Base-by-base conservation (phyloP, 345 rosid genomes). In the Eucalyptus polybractea region DNA sequence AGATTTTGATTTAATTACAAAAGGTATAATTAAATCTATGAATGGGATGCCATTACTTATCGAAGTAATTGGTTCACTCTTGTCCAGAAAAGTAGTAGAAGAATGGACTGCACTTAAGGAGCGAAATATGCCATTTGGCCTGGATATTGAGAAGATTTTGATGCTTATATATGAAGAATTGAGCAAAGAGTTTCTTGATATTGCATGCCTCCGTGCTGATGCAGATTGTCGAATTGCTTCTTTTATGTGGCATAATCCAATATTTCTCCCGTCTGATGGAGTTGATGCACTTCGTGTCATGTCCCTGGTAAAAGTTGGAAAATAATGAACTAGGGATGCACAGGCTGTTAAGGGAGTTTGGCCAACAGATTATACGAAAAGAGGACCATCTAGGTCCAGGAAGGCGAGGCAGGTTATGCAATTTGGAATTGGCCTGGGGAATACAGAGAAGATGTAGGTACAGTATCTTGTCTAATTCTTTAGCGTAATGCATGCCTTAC, bases 91-190 rank as follows among this genome's bases (percentile, higher is more conserved):
- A 65, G 19, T 7, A 7, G 76, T n/a, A 2, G 10, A n/a, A n/a
- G 19, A 29, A 65, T 3, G 5, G 72, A 7, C 10, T 65, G 5
- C 10, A n/a, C 9, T 29, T 6, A 0, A 13, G 72, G 72, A 65
- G 72, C 37, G 1, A 65, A 13, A 0, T 65, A 2, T 13, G 19
- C 37, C 1, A 65, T 7, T 0, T 65, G 37, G 10, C 37, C 37
- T 1, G 5, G 19, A 29, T 29, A 65, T 65, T 4, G 10, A 13
- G 0, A 1, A 65, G 19, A 14, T 65, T 65, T n/a, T 65, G 19
- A 13, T 14, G 37, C 0, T 4, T 13, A 7, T 1, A 4, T 65
- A 7, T 65, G 37, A n/a, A 65, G 76, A 65, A 65, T n/a, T 65
- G 76, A 65, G 76, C 19, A n/a, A 14, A n/a, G 76, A 65, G 76